Percentiles rank a stretch among this genome's conserved stretches.
Conservation (phyloP, 805 yeast genomes). For the Lachancea cidri region DNA sequence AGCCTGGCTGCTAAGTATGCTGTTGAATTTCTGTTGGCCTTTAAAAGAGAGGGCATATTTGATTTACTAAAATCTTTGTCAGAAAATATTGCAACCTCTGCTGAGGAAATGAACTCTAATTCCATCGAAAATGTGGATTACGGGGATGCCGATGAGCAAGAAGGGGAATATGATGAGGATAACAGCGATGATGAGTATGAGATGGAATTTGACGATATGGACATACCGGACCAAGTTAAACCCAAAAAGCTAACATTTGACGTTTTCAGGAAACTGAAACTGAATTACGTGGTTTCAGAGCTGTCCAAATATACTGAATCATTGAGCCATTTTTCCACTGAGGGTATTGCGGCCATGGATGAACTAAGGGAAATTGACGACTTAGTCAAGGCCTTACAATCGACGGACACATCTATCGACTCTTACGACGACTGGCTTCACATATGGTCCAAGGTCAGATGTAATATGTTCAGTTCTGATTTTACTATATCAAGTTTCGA, state of each 20-base stretch:
- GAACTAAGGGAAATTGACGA: slow-evolving; percentile 22
- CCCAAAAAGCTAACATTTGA: slow-evolving; percentile 23
- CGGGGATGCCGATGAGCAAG: slow-evolving; percentile 14
- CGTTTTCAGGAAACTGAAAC: slow-evolving; percentile 14
- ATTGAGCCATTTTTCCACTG: slow-evolving; percentile 16
- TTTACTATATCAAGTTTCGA: slow-evolving; percentile 64
- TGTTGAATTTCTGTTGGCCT: slow-evolving; percentile 38
- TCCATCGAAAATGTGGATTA: slow-evolving; percentile 14
- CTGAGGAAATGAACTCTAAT: neutral
- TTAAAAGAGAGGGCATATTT: slow-evolving; percentile 62
- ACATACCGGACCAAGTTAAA: slow-evolving; percentile 29
- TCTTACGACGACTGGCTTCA: slow-evolving; percentile 29
- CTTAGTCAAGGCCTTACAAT: slow-evolving; percentile 20
- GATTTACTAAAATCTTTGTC: slow-evolving; percentile 11
- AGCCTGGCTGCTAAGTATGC: slow-evolving; percentile 42
- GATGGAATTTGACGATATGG: slow-evolving; percentile 28
- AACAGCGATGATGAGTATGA: slow-evolving; percentile 29
- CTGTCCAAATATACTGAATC: slow-evolving; percentile 13
- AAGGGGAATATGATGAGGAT: slow-evolving; percentile 23
- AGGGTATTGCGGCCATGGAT: slow-evolving; percentile 20
- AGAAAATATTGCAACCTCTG: neutral
- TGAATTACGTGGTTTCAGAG: slow-evolving; percentile 11
- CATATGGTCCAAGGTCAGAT: slow-evolving; percentile 38
- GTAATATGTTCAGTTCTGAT: slow-evolving; percentile 29
- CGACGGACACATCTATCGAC: slow-evolving; percentile 19